Base-by-base conservation (phyloP, 805 yeast genomes). In the Myxozyma kluyveri region DNA sequence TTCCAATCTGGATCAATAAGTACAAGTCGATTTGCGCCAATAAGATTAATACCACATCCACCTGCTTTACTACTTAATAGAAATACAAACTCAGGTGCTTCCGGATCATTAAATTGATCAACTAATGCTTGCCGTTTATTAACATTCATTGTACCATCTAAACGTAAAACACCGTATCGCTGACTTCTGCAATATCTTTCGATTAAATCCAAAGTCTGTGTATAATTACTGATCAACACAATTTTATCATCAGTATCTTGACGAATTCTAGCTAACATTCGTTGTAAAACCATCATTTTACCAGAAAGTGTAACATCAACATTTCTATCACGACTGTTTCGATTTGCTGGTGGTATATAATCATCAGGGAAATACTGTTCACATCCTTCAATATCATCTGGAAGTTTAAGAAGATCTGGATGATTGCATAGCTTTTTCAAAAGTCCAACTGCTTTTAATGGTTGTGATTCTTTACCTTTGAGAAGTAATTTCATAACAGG, bases 31-130 rank as follows among this genome's bases (percentile, higher is more conserved):
- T 93, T 93, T 2, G 98, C 99, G 10, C 99, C 99, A 63, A 93
- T 91, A 62, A 93, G 77, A 67, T 93, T 93, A 63, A 93, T 88
- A 70, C 99, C 99, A 74, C 99, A 93, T 1, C 99, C 99, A 62
- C 99, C 99, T 1, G 99, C 99, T 68, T 93, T 93, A 5, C 96
- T 87, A 66, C 96, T 87, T 47, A 93, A 73, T 54, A 93, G 73
- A 62, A 93, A 93, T 1, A 93, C 82, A 67, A 91, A 93, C 60
- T 90, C 97, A 1, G 81, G 75, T 1, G 89, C 86, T 41, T 86
- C 85, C 0, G 97, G 96, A 62, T 93, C 86, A 65, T 93, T 93
- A 70, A 93, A 90, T 60, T 78, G 73, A 68, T 91, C 98, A 18
- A 93, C 99, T 29, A 91, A 73, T 62, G 86, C 88, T 64, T 93